Conservation (phyloP, 2,329 filamentous ascomycete species). For the Fusarium nematophilum region DNA sequence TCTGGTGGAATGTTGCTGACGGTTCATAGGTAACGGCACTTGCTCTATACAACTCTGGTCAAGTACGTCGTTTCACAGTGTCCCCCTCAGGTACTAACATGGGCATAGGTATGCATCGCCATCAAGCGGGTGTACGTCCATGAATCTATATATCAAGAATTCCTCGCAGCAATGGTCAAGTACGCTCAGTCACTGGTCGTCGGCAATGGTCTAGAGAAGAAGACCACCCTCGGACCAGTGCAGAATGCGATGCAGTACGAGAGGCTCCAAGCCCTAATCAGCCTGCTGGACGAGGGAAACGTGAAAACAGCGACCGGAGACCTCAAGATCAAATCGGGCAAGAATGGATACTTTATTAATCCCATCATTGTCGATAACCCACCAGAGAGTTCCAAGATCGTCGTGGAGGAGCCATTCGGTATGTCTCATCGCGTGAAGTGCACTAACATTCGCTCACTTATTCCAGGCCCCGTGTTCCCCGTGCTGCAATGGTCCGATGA, state of each 20-base stretch:
- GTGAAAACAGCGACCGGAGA: background rate
- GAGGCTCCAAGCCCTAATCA: slow-evolving; percentile 5
- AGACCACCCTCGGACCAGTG: slow-evolving; percentile 61
- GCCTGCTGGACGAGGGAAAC: background rate
- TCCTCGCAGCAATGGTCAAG: slow-evolving; percentile 55
- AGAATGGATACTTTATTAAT: slow-evolving; percentile 34
- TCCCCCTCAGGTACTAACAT: slow-evolving; percentile 60
- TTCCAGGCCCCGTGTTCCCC: slow-evolving; percentile 62
- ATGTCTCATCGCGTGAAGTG: background rate
- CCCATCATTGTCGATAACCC: slow-evolving; percentile 35
- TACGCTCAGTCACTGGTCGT: slow-evolving; percentile 58
- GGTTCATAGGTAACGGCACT: background rate
- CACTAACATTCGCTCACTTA: background rate
- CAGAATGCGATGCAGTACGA: slow-evolving; percentile 69
- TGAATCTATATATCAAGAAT: slow-evolving; percentile 65
- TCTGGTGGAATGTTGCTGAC: background rate
- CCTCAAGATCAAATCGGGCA: background rate
- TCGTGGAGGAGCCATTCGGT: slow-evolving; percentile 62
- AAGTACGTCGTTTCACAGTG: background rate
- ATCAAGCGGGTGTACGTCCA: slow-evolving; percentile 69
- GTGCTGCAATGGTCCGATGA: slow-evolving; percentile 69
- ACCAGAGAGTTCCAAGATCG: slow-evolving; percentile 62
- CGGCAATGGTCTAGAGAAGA: slow-evolving; percentile 55
- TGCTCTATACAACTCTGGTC: slow-evolving; percentile 15
- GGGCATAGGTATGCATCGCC: slow-evolving; percentile 49